A percentile compares a stretch with the other conserved stretches of the same genome.
These are phyloP conservation scores for Cardiospermum halicacabum DNA, from an alignment of 345 rosid genomes.

Conservation along the genomic window DNA sequence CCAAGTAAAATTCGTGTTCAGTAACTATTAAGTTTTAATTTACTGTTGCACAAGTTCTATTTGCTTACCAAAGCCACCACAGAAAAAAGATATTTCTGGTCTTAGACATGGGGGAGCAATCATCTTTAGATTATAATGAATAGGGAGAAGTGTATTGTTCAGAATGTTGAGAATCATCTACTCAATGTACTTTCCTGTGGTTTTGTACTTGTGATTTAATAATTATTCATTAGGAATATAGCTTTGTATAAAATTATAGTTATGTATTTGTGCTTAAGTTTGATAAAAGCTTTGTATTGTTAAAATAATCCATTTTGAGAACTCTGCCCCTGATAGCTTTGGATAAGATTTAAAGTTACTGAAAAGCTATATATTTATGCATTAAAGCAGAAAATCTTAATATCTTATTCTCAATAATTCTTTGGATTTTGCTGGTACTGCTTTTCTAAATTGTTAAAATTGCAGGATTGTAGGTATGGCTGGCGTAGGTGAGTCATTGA, in stretches of 20 bases:
- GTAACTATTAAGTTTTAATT: neutral
- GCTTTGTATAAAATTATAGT: neutral
- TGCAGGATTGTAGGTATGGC: slow-evolving; percentile 99
- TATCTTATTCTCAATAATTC: neutral
- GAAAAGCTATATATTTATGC: neutral
- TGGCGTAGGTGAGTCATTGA: slow-evolving; percentile 76
- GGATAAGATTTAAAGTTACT: neutral
- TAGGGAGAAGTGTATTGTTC: neutral
- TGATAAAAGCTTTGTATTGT: neutral
- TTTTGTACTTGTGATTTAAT: neutral
- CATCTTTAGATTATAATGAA: neutral
- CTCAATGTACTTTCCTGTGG: neutral
- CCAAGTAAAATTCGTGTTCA: neutral
- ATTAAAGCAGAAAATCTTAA: neutral
- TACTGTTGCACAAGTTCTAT: neutral
- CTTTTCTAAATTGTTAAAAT: slow-evolving; percentile 25
- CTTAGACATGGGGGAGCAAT: neutral
- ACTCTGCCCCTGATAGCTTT: neutral
- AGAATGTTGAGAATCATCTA: neutral
- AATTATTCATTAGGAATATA: too few relatives aligned
- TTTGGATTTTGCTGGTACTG: neutral
- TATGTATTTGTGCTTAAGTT: neutral
- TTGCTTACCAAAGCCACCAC: neutral
- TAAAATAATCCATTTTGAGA: neutral
- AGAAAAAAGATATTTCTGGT: neutral